Evolutionary conservation across 1,284 basidiomycete species (phyloP).

Genomic region (Afroboletus lepidellus): DNA sequence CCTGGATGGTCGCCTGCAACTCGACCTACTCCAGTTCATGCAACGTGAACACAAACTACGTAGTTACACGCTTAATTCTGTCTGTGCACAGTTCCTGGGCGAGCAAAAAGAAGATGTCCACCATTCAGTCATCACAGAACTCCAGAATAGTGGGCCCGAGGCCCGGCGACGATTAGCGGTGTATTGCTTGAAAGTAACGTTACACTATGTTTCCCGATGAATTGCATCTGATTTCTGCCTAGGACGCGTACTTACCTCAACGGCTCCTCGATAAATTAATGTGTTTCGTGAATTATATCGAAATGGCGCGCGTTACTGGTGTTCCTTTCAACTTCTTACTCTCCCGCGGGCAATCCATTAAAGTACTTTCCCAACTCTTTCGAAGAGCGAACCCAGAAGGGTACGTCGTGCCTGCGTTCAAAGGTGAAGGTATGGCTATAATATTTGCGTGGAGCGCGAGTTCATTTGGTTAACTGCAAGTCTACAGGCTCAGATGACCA

Average conservation of each 20-base stretch:
- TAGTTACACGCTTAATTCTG: conserved; percentile 93
- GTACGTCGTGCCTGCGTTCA: conserved; percentile 82
- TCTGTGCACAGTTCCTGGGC: conserved; percentile 92
- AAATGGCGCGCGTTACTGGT: conserved; percentile 95
- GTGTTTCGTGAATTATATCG: conserved; percentile 96
- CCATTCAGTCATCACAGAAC: conserved; percentile 93
- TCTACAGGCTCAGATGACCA: conserved; percentile 81
- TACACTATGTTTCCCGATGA: neutral
- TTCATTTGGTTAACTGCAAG: neutral
- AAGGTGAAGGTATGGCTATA: conserved; percentile 66
- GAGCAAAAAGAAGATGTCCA: conserved; percentile 99
- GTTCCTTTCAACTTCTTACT: conserved; percentile 96
- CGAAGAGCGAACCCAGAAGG: conserved; percentile 86
- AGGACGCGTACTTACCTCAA: conserved; percentile 97
- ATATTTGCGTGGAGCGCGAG: neutral
- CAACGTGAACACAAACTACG: conserved; percentile 94
- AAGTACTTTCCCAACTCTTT: conserved; percentile 91
- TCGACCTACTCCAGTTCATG: conserved; percentile 95
- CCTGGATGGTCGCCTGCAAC: conserved; percentile 87
- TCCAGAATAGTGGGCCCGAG: conserved; percentile 93
- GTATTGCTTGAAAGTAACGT: conserved; percentile 87
- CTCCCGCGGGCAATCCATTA: conserved; percentile 92
- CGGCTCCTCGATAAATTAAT: conserved; percentile 92
- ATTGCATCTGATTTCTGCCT: neutral
- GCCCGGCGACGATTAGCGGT: conserved; percentile 88